Evolutionary conservation across 345 rosid genomes (phyloP), one percentile per base, ranked within the genome.

Genomic region (Eucalyptus cladocalyx): DNA sequence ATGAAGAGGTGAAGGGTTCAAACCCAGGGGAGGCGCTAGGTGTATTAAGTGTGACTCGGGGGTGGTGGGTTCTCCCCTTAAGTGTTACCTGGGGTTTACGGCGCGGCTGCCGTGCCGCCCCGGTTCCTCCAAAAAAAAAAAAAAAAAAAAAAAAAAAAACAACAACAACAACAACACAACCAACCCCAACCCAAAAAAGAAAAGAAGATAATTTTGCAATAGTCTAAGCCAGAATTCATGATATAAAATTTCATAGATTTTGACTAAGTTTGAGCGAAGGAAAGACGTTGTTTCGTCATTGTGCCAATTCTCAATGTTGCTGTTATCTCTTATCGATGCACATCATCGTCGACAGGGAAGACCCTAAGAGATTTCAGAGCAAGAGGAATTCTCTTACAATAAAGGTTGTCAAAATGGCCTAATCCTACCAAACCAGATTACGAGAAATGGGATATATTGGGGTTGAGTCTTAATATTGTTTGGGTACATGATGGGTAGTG

Each of bases 351-450:
- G 5, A 62, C 4, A 62, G 16, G 18, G 15, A 62, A 30, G 69
- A 7, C 69, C 32, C 37, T 37, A 37, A 37, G 37, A 37, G 37
- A 37, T 37, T 37, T 37, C 34, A 30, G 18, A 62, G 69, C 9
- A 30, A 62, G 18, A 30, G n/a, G 4, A 60, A 13, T 2, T 60
- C 69, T 0, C 69, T 62, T 13, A 62, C 18, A 19, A 19, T 19
- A 53, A 53, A 0, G 56, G 10, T 53, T 53, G 56, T 53, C 10
- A 53, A 53, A 53, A 53, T 0, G 5, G 58, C 11, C 11, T 0
- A 0, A 53, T 0, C 11, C 26, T 53, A 1, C 26, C 9, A 3
- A 0, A 53, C 11, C 5, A 19, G 9, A 53, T 53, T 19, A 53
- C 11, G 10, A 53, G 26, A 53, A 19, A 53, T 8, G 11, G 26